phyloP scores from a whole-genome alignment of 164 flowering plant genomes.

The Buxus sempervirens region DNA sequence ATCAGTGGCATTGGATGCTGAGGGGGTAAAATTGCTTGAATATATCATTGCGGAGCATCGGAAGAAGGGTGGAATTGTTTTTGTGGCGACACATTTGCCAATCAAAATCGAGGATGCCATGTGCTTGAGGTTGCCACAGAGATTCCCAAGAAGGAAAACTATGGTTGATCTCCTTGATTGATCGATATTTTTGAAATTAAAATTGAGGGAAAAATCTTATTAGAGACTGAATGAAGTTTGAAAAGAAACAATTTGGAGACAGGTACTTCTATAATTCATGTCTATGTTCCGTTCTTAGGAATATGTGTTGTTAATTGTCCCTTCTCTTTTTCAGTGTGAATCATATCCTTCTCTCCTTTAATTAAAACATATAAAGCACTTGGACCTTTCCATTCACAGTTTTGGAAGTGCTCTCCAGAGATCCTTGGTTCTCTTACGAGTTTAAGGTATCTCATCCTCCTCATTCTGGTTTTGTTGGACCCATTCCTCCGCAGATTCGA shows the following conservation, averaged over 20 bases:
- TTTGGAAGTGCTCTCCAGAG: slow-evolving; percentile 18
- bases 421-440: not conserved
- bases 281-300: no score
- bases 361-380: slow-evolving; percentile 16
- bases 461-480: not conserved
- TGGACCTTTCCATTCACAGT: slow-evolving; percentile 21
- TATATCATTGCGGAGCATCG: slow-evolving; percentile 77
- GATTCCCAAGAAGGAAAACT: slow-evolving; percentile 82
- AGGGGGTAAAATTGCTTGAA: slow-evolving; percentile 79
- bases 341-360: slow-evolving; percentile 16
- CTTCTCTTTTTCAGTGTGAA: no score
- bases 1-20: slow-evolving; percentile 86
- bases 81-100: slow-evolving; percentile 80
- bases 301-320: no score
- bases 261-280: no score
- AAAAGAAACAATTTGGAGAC: no score
- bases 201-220: no score
- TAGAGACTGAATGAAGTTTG: no score
- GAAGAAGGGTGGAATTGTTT: slow-evolving; percentile 75
- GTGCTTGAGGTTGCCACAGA: slow-evolving; percentile 67
- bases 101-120: slow-evolving; percentile 83
- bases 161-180: slow-evolving; percentile 68
- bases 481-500: not conserved
- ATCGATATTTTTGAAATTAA: not conserved
- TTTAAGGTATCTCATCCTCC: not conserved